phyloP scores from a whole-genome alignment of 73 alveolate species.

The Stentor roeselii region DNA sequence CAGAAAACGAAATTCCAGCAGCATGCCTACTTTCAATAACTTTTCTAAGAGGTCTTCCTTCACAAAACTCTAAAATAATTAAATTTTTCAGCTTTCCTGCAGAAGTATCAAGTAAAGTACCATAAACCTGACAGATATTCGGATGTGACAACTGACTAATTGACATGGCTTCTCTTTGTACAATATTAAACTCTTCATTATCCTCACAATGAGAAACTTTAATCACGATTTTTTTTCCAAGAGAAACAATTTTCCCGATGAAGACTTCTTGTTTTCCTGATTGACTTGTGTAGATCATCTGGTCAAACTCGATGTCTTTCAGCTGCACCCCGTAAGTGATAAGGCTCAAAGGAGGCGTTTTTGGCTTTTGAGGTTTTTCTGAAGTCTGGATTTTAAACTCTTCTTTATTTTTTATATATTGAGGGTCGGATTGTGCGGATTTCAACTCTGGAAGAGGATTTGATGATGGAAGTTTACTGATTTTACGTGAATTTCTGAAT shows the following conservation, averaged over 20 bases:
- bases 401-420: neutral
- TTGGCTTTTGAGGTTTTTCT: neutral
- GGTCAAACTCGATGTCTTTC: neutral
- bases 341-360: neutral
- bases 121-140: constrained; percentile 21
- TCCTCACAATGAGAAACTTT: neutral
- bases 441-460: neutral
- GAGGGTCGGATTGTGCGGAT: neutral
- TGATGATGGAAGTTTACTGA: neutral
- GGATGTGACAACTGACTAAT: neutral
- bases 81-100: neutral
- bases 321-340: neutral
- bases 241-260: neutral
- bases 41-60: neutral
- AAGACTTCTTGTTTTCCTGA: neutral
- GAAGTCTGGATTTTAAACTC: neutral
- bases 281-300: neutral
- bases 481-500: neutral
- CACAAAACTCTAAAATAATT: neutral
- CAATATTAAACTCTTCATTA: neutral
- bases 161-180: constrained; percentile 1
- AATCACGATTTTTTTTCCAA: neutral
- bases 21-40: neutral
- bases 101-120: neutral
- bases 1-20: neutral